Evolutionary conservation across 208 protist species (phyloP).

Genomic region (Blastocrithidia nonstop): DNA sequence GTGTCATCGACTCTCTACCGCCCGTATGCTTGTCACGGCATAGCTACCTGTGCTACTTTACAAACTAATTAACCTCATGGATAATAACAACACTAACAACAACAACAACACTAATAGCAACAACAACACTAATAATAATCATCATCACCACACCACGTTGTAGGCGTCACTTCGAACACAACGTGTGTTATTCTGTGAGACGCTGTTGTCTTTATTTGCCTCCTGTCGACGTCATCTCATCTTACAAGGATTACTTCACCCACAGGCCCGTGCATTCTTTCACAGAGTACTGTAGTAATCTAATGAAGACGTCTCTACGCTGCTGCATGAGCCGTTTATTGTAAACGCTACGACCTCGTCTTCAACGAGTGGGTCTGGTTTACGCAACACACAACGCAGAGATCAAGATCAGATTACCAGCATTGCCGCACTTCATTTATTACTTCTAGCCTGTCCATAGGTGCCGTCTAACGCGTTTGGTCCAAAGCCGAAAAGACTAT

Average conservation of each 20-base stretch:
- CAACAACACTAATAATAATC: background rate
- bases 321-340: constrained; percentile 71
- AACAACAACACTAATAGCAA: background rate
- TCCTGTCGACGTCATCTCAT: constrained; percentile 31
- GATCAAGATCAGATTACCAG: constrained; percentile 77
- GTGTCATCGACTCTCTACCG: constrained; percentile 45
- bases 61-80: constrained; percentile 33
- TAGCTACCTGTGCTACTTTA: constrained; percentile 44
- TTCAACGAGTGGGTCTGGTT: background rate
- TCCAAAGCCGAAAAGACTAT: constrained; percentile 42
- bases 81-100: constrained; percentile 7
- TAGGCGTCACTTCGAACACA: constrained; percentile 39
- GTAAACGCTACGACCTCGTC: constrained; percentile 14
- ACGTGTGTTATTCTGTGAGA: constrained; percentile 61
- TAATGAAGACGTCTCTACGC: constrained; percentile 25
- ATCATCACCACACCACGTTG: constrained; percentile 22
- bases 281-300: constrained; percentile 34
- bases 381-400: constrained; percentile 26
- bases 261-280: constrained; percentile 54
- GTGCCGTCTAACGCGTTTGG: constrained; percentile 60
- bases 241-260: constrained; percentile 25
- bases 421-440: constrained; percentile 61
- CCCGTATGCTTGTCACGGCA: constrained; percentile 26
- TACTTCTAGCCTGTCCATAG: constrained; percentile 52
- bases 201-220: constrained; percentile 29